Base-by-base conservation (phyloP, 768 basidiomycete genomes). In the Xerocomus potaroensis region DNA sequence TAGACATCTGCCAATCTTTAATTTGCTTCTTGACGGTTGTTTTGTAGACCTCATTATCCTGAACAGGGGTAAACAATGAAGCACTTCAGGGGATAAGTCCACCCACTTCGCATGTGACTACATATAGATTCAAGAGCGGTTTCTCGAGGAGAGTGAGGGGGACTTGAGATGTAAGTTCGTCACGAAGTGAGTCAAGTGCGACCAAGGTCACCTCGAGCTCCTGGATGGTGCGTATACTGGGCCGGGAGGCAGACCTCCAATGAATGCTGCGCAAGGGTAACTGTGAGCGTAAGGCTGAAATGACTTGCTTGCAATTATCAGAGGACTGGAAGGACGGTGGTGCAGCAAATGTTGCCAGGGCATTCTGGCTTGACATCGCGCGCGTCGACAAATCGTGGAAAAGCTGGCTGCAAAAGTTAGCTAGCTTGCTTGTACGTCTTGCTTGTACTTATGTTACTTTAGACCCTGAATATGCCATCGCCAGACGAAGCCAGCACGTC, bases 201-300 rank as follows among this genome's bases (percentile, higher is more conserved):
- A 87, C 76, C 33, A 98, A 69, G 31, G 80, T 75, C 45, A 96
- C 78, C 50, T 84, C 75, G n/a, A 97, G 76, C 54, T 91, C 84
- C 60, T 93, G 91, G 41, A 99, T 91, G 1, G 91, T 96, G 53
- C 87, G 78, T 34, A 93, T 72, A 14, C 80, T 80, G 5, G 85
- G 75, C 34, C 84, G 74, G 2, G 82, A 78, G 4, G 77, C 58
- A 15, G 87, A 78, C 65, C 89, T 94, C 94, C 96, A 97, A 66
- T 97, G 91, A 22, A 98, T 78, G 67, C 86, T 94, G 41, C 85
- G 81, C 43, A 99, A 72, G 0, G 96, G 96, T 6, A 90, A 67
- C 55, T 87, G 88, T 1, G 80, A 76, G n/a, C 72, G 64, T 27
- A 92, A 68, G 3, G 84, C 79, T 15, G 71, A 65, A 50, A 80